Evolutionary conservation across 495 filamentous ascomycete genomes (phyloP).

Genomic region (Penicillium salamii): DNA sequence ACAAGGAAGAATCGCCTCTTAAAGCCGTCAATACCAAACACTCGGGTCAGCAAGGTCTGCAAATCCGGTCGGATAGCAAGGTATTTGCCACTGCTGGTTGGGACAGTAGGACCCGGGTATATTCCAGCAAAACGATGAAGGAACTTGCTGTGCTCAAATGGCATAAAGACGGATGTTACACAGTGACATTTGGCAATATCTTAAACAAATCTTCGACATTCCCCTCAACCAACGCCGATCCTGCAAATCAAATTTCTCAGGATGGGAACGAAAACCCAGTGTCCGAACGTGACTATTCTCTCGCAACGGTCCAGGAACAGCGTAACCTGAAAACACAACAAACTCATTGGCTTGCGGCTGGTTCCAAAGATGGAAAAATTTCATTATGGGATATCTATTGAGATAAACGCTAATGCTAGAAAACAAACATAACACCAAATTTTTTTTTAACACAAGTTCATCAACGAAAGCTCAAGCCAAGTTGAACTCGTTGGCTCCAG

Average conservation of each 20-base stretch:
- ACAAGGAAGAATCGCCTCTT: constrained; percentile 40
- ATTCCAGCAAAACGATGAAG: constrained; percentile 74
- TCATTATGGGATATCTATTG: constrained; percentile 95
- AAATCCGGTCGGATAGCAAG: constrained; percentile 74
- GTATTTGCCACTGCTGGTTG: constrained; percentile 92
- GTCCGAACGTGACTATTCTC: constrained; percentile 17
- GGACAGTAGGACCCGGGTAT: constrained; percentile 79
- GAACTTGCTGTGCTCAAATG: constrained; percentile 94
- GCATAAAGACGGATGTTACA: constrained; percentile 88
- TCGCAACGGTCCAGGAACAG: constrained; percentile 56
- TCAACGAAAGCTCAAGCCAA: constrained; percentile 56
- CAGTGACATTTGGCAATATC: constrained; percentile 68
- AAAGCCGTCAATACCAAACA: constrained; percentile 75
- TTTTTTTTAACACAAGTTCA: constrained; percentile 18
- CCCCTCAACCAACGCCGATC: neutral
- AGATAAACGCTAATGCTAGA: constrained; percentile 36
- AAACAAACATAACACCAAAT: constrained; percentile 24
- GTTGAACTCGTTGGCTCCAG: constrained; percentile 80
- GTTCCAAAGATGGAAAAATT: constrained; percentile 93
- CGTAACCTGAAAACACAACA: constrained; percentile 61
- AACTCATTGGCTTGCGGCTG: constrained; percentile 86
- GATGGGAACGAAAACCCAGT: neutral
- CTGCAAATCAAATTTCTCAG: neutral
- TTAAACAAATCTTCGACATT: constrained; percentile 16
- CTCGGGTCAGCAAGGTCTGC: constrained; percentile 79